Percentiles rank a stretch among this genome's conserved stretches.
Evolutionary conservation across 768 basidiomycete species (phyloP).

Genomic region (Mycena indigotica): DNA sequence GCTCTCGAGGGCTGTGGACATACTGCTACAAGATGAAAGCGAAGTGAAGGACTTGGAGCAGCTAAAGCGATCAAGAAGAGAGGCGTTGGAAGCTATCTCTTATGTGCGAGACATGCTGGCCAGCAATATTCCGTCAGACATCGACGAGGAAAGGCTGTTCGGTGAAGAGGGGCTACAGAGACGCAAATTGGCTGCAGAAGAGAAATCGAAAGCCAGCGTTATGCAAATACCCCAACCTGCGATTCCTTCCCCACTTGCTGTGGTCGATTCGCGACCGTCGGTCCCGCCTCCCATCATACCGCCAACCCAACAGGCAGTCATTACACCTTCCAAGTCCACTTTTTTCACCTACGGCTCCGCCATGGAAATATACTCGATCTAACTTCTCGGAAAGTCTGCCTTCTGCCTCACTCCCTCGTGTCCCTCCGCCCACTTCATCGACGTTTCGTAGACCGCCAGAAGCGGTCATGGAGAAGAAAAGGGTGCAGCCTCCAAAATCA

Average conservation of each 20-base stretch:
- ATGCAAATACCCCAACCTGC: constrained; percentile 35
- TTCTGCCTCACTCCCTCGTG: constrained; percentile 49
- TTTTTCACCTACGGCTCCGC: constrained; percentile 40
- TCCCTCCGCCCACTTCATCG: constrained; percentile 53
- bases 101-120: constrained; percentile 77
- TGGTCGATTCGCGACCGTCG: constrained; percentile 39
- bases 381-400: constrained; percentile 44
- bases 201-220: constrained; percentile 11
- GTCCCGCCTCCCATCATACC: constrained; percentile 21
- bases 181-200: constrained; percentile 22
- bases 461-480: constrained; percentile 21
- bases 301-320: neutral
- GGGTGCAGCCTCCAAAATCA: constrained; percentile 35
- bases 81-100: constrained; percentile 74
- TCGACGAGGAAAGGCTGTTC: constrained; percentile 71
- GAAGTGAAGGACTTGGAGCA: constrained; percentile 42
- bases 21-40: constrained; percentile 59
- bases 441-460: constrained; percentile 30
- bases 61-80: constrained; percentile 48
- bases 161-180: constrained; percentile 48
- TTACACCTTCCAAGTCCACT: neutral
- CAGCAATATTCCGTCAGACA: constrained; percentile 46
- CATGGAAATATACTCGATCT: constrained; percentile 62
- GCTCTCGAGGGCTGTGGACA: constrained; percentile 73
- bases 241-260: constrained; percentile 36